Evolutionary conservation across 1,284 basidiomycete genomes (phyloP).

Genomic region (Takashimella koratensis): DNA sequence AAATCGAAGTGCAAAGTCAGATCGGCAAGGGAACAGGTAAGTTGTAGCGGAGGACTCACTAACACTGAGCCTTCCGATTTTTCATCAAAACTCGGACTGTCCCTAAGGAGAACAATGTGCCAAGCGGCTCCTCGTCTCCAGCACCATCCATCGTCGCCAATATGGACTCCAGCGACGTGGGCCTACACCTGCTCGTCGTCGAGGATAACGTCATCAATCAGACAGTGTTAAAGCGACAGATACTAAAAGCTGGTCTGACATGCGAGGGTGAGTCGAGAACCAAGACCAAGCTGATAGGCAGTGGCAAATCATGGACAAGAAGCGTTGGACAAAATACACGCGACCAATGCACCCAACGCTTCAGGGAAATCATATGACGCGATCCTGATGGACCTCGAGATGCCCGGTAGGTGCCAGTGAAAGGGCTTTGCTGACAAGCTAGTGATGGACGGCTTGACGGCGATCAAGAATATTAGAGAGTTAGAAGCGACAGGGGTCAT

Average conservation of each 20-base stretch:
- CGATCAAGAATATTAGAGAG: conserved; percentile 27
- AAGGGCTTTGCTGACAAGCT: neutral
- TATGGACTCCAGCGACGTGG: neutral
- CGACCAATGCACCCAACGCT: conserved; percentile 17
- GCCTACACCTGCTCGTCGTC: conserved; percentile 36
- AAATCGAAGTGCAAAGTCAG: conserved; percentile 40
- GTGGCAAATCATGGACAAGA: conserved; percentile 49
- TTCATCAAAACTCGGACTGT: conserved; percentile 41
- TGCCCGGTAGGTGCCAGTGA: conserved; percentile 27
- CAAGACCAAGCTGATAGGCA: conserved; percentile 15
- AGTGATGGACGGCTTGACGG: conserved; percentile 43
- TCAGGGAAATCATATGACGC: conserved; percentile 18
- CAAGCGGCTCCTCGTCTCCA: no score
- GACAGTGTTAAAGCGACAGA: conserved; percentile 48
- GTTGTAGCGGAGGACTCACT: no score
- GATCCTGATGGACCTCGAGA: conserved; percentile 39
- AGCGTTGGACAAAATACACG: conserved; percentile 34
- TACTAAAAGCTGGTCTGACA: conserved; percentile 42
- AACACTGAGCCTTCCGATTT: conserved; percentile 50
- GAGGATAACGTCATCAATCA: conserved; percentile 53
- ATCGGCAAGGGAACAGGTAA: conserved; percentile 36
- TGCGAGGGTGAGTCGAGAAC: no score
- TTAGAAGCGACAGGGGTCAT: conserved; percentile 28
- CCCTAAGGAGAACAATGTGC: no score
- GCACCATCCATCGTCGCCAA: no score